Evolutionary conservation across 2,329 filamentous ascomycete genomes (phyloP).

Genomic region (Pyrenophora seminiperda): DNA sequence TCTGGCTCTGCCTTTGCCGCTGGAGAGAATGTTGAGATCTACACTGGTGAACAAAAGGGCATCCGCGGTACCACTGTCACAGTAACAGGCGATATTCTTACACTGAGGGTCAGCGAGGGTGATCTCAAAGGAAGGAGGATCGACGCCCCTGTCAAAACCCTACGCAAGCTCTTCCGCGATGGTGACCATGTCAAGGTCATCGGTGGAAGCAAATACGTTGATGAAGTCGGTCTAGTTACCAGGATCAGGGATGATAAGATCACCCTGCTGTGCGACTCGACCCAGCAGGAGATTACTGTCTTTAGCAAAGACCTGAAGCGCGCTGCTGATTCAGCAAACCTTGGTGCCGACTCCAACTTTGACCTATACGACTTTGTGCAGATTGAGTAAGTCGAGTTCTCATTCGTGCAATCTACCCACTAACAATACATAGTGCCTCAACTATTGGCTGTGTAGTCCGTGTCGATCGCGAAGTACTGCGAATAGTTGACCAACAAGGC

Average conservation of each 20-base stretch:
- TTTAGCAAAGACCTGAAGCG: constrained; percentile 97
- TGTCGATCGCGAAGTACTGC: constrained; percentile 89
- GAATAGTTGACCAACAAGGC: constrained; percentile 88
- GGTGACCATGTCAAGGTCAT: constrained; percentile 99
- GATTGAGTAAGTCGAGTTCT: constrained; percentile 66
- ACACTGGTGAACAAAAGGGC: constrained; percentile 91
- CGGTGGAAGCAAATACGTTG: constrained; percentile 89
- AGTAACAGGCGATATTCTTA: constrained; percentile 90
- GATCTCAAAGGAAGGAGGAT: constrained; percentile 81
- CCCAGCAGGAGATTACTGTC: constrained; percentile 90
- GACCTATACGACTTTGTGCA: constrained; percentile 93
- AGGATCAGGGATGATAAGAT: constrained; percentile 91
- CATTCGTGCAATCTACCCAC: constrained; percentile 4
- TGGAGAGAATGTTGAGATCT: constrained; percentile 96
- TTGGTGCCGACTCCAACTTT: constrained; percentile 84
- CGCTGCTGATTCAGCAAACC: constrained; percentile 87
- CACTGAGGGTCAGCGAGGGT: constrained; percentile 81
- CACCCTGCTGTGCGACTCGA: constrained; percentile 90
- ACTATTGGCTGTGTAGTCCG: constrained; percentile 94
- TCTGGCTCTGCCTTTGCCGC: constrained; percentile 84
- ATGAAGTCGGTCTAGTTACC: constrained; percentile 97
- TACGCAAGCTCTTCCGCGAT: constrained; percentile 89
- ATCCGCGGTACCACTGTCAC: constrained; percentile 84
- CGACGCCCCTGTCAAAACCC: constrained; percentile 87
- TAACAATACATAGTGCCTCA: constrained; percentile 60